Evolutionary conservation across 2,329 filamentous ascomycete genomes (phyloP).

Genomic region (Cadophora gregata): DNA sequence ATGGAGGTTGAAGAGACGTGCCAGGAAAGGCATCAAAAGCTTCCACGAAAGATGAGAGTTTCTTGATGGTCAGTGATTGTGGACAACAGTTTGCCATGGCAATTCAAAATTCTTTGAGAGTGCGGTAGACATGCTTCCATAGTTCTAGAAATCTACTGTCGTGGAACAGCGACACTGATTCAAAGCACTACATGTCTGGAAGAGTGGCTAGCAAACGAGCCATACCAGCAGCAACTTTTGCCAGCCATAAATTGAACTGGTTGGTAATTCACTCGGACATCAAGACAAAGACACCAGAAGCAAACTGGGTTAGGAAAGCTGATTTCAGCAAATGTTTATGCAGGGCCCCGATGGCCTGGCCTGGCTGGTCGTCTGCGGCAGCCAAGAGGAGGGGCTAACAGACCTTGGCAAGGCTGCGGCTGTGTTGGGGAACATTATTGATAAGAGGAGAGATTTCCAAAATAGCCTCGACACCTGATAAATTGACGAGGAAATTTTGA

Average conservation of each 20-base stretch:
- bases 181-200: not conserved
- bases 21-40: not conserved
- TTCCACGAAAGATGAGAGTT: not conserved
- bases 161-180: not conserved
- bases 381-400: constrained; percentile 9
- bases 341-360: not conserved
- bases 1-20: not conserved
- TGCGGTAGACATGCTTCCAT: not conserved
- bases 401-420: constrained; percentile 7
- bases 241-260: not conserved
- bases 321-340: not conserved
- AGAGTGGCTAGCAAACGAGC: not conserved
- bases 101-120: not conserved
- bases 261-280: not conserved
- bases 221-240: not conserved
- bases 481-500: not conserved
- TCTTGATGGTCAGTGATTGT: not conserved
- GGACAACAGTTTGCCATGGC: no score
- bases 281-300: not conserved
- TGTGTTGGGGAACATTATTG: not conserved
- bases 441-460: not conserved
- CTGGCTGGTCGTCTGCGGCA: not conserved
- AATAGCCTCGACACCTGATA: not conserved
- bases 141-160: not conserved
- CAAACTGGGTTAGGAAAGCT: not conserved